Evolutionary conservation across 2,329 filamentous ascomycete species (phyloP).

Genomic region (Apiospora marii): DNA sequence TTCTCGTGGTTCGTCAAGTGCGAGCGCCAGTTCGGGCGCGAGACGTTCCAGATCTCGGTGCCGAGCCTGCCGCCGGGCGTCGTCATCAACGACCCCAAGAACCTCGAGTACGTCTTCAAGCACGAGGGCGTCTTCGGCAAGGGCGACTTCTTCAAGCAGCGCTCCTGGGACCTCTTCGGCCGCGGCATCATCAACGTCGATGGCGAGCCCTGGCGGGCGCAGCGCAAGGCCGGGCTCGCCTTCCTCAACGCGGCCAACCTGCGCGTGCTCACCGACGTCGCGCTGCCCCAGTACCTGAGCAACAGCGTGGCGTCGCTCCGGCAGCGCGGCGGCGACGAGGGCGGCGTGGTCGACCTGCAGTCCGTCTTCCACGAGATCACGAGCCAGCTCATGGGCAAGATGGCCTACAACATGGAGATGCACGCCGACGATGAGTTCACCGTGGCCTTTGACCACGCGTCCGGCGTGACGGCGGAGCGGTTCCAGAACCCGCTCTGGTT

Average conservation of each 20-base stretch:
- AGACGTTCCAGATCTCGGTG: constrained; percentile 69
- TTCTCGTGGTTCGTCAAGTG: constrained; percentile 70
- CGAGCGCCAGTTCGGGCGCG: constrained; percentile 62
- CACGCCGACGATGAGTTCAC: constrained; percentile 68
- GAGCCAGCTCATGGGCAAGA: constrained; percentile 70
- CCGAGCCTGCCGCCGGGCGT: constrained; percentile 69
- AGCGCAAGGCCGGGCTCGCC: constrained; percentile 66
- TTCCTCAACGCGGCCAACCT: constrained; percentile 68
- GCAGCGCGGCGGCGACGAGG: constrained; percentile 34
- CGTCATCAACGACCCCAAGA: constrained; percentile 67
- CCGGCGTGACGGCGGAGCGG: constrained; percentile 64
- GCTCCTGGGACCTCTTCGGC: constrained; percentile 70
- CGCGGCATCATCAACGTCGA: constrained; percentile 73
- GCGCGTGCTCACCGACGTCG: constrained; percentile 62
- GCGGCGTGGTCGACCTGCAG: constrained; percentile 60
- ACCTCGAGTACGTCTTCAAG: constrained; percentile 69
- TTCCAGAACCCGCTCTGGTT: constrained; percentile 73
- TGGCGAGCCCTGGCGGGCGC: constrained; percentile 68
- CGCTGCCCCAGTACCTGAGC: constrained; percentile 61
- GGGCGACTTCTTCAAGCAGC: constrained; percentile 66
- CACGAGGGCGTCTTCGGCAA: constrained; percentile 68
- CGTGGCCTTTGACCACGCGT: constrained; percentile 67
- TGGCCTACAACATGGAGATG: constrained; percentile 76
- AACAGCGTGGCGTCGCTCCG: constrained; percentile 51
- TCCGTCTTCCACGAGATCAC: constrained; percentile 69